Evolutionary conservation across 106 monocot species (phyloP), one percentile per base, ranked within the genome.

Genomic region (Dioscorea dumetorum): DNA sequence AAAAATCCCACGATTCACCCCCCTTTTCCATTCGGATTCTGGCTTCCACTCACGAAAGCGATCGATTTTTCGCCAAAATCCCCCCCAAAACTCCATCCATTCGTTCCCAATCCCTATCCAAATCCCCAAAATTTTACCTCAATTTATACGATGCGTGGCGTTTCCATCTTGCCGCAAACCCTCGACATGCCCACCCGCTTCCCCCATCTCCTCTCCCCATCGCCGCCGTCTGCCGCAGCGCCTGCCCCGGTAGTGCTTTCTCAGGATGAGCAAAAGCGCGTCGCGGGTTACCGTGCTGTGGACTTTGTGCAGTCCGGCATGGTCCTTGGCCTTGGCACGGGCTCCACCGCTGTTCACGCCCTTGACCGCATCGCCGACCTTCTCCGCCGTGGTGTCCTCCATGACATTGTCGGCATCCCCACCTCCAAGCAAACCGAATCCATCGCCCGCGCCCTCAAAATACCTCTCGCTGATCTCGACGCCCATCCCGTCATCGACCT

Each of bases 241-340:
- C 41, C 41, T 0, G 41, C 41, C 3, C 3, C 41, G 41, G 41
- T 10, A 8, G 9, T 10, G 6, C 41, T 41, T 5, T 71, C 64
- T 49, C 93, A 94, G 67, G 93, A 90, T 3, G 93, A 90, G 3
- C 70, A 85, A 31, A 94, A 94, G 79, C 74, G 87, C 12, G 67
- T 82, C 31, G 94, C 94, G 16, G 88, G 85, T 48, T 68, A 94
- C 79, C 80, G 71, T 4, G 94, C 87, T 14, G 85, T 88, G 10
- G 90, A 90, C 12, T 52, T 72, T 54, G 87, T 94, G 18, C 48
- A 80, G 24, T 85, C 94, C 57, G 80, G 82, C 65, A 94, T 91
- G 90, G 81, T 87, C 33, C 69, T 94, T 32, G 90, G 94, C 50
- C 85, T 94, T 31, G 90, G 90, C 61, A 94, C 90, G 6, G 94